Conservation (phyloP, 2,329 filamentous ascomycete species). For the Talaromyces sp. region DNA sequence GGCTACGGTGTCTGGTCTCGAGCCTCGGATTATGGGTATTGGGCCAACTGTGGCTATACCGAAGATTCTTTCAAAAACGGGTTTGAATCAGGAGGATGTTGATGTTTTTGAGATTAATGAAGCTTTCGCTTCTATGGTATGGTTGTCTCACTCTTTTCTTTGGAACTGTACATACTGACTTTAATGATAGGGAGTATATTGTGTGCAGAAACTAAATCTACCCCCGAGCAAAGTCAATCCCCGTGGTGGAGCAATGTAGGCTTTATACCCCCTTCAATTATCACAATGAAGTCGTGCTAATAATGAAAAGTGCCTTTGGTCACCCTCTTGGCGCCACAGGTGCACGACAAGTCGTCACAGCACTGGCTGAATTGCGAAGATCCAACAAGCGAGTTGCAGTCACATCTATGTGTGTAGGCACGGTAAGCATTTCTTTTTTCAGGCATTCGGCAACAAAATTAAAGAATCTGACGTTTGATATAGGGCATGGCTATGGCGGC, state of each 20-base stretch:
- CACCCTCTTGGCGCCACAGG: conserved; percentile 90
- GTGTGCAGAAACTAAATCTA: conserved; percentile 76
- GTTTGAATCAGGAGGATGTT: conserved; percentile 54
- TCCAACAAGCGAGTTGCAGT: conserved; percentile 76
- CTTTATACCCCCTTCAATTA: not conserved
- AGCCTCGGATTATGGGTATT: conserved; percentile 87
- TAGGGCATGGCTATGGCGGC: conserved; percentile 73
- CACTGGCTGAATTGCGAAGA: conserved; percentile 80
- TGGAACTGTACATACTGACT: not conserved
- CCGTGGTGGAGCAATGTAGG: conserved; percentile 79
- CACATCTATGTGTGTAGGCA: conserved; percentile 92
- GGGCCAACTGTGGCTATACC: conserved; percentile 91
- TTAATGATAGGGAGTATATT: conserved; percentile 71
- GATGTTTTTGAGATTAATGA: conserved; percentile 64
- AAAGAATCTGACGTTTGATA: conserved; percentile 9
- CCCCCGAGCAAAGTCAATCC: conserved; percentile 85
- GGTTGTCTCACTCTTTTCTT: not conserved
- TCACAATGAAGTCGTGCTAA: conserved; percentile 16
- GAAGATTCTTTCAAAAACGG: conserved; percentile 77
- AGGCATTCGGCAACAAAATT: not conserved
- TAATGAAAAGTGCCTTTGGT: conserved; percentile 64
- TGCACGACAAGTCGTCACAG: conserved; percentile 81
- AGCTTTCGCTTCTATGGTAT: conserved; percentile 70
- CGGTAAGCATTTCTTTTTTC: conserved; percentile 54
- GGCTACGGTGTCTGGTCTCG: conserved; percentile 76